These are phyloP conservation scores for Chaetoceros tenuissimus DNA, from an alignment of 108 stramenopile genomes.

Conservation along the genomic window DNA sequence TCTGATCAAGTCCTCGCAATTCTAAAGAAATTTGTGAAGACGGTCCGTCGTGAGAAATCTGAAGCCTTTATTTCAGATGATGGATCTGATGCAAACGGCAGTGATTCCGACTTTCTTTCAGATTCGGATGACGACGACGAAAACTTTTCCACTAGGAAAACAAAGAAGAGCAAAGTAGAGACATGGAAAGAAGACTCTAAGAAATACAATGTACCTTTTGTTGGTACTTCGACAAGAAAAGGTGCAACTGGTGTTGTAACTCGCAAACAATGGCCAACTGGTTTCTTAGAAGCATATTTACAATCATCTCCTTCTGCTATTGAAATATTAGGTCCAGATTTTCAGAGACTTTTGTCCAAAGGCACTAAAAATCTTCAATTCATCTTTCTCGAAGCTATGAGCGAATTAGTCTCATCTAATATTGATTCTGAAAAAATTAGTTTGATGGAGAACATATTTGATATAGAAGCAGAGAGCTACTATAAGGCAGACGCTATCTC, in stretches of 20 bases:
- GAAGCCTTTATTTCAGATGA: conserved; percentile 16
- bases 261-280: conserved; percentile 60
- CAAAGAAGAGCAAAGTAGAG: conserved; percentile 31
- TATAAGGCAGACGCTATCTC: background rate
- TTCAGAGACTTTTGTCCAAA: conserved; percentile 19
- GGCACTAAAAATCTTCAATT: conserved; percentile 33
- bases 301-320: conserved; percentile 56
- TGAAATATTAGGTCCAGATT: conserved; percentile 55
- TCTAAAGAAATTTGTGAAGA: conserved; percentile 39
- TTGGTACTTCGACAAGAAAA: conserved; percentile 67
- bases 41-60: conserved; percentile 33
- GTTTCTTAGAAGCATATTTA: conserved; percentile 64
- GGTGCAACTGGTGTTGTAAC: conserved; percentile 38
- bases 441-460: conserved; percentile 1
- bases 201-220: conserved; percentile 72
- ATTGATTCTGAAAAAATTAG: conserved; percentile 35
- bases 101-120: conserved; percentile 8
- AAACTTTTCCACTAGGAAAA: conserved; percentile 15
- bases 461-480: background rate
- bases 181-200: conserved; percentile 72
- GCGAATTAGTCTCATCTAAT: conserved; percentile 38
- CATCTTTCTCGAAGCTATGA: conserved; percentile 27
- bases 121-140: conserved; percentile 15
- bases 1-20: conserved; percentile 32
- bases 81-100: conserved; percentile 2